Percentiles rank a stretch among this genome's conserved stretches.
Evolutionary conservation across 257 asterid species (phyloP).

Genomic region (Henckelia pumila): DNA sequence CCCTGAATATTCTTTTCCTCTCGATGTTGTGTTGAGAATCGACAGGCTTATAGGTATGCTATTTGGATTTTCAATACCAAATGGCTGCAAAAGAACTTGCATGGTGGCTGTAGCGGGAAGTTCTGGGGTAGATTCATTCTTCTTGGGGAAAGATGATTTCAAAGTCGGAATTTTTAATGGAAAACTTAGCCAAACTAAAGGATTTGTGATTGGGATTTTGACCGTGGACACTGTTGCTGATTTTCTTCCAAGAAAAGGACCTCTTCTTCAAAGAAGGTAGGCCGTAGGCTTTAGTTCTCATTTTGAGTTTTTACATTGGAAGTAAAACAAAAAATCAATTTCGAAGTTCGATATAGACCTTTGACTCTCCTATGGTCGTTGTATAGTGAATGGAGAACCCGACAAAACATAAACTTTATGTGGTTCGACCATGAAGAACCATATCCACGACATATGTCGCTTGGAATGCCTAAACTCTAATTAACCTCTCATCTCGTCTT

Average conservation of each 20-base stretch:
- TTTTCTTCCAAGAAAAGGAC: conserved; percentile 85
- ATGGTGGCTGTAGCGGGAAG: conserved; percentile 72
- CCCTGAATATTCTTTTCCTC: conserved; percentile 80
- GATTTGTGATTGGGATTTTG: conserved; percentile 72
- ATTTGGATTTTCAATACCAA: conserved; percentile 82
- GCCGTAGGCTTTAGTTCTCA: conserved; percentile 30
- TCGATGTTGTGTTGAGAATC: conserved; percentile 73
- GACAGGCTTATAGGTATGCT: conserved; percentile 87
- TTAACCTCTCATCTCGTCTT: no score
- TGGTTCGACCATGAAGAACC: neutral
- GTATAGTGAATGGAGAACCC: no score
- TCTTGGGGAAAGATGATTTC: conserved; percentile 59
- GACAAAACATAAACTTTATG: no score
- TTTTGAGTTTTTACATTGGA: neutral
- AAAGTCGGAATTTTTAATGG: conserved; percentile 61
- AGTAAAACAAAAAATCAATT: no score
- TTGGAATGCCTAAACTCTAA: no score
- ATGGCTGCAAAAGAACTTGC: conserved; percentile 84
- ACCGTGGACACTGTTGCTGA: conserved; percentile 75
- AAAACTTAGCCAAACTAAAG: conserved; percentile 57
- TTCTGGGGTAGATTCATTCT: conserved; percentile 47
- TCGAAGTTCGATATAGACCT: no score
- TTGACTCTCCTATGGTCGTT: no score
- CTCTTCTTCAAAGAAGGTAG: conserved; percentile 77
- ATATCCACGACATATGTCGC: no score